Evolutionary conservation across 2,329 filamentous ascomycete genomes (phyloP).

Genomic region (Blastomyces parvus): DNA sequence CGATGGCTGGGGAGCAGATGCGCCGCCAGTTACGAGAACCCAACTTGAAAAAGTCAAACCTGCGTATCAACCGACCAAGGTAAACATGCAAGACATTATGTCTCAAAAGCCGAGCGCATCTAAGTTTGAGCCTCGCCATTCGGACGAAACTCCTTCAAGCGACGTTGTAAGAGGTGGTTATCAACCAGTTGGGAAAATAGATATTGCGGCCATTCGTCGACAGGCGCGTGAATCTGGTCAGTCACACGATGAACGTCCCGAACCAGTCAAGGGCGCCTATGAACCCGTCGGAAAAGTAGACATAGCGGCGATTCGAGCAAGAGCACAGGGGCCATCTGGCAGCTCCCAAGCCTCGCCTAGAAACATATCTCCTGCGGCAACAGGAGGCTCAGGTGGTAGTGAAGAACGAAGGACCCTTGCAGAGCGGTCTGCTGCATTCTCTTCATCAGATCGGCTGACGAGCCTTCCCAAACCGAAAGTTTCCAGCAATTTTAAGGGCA

Average conservation of each 20-base stretch:
- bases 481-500: slow-evolving; percentile 72
- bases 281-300: slow-evolving; percentile 95
- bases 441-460: slow-evolving; percentile 66
- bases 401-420: slow-evolving; percentile 55
- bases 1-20: slow-evolving; percentile 92
- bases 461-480: slow-evolving; percentile 91
- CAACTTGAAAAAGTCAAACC: slow-evolving; percentile 85
- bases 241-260: slow-evolving; percentile 63
- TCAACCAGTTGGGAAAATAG: slow-evolving; percentile 93
- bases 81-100: slow-evolving; percentile 79
- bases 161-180: slow-evolving; percentile 79
- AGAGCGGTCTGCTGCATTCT: slow-evolving; percentile 69
- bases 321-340: slow-evolving; percentile 49
- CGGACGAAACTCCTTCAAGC: slow-evolving; percentile 26
- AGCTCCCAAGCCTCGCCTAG: slow-evolving; percentile 28
- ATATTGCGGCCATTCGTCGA: slow-evolving; percentile 81
- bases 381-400: slow-evolving; percentile 36
- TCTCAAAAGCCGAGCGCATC: slow-evolving; percentile 57
- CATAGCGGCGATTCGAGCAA: slow-evolving; percentile 83
- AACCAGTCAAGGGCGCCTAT: slow-evolving; percentile 82
- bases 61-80: slow-evolving; percentile 90
- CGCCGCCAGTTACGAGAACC: slow-evolving; percentile 76
- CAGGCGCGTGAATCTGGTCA: slow-evolving; percentile 54
- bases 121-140: slow-evolving; percentile 39
- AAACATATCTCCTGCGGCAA: slow-evolving; percentile 36